Evolutionary conservation across 1,284 basidiomycete species (phyloP), one percentile per base, ranked within the genome.

Genomic region (Phellinidium pouzarii): DNA sequence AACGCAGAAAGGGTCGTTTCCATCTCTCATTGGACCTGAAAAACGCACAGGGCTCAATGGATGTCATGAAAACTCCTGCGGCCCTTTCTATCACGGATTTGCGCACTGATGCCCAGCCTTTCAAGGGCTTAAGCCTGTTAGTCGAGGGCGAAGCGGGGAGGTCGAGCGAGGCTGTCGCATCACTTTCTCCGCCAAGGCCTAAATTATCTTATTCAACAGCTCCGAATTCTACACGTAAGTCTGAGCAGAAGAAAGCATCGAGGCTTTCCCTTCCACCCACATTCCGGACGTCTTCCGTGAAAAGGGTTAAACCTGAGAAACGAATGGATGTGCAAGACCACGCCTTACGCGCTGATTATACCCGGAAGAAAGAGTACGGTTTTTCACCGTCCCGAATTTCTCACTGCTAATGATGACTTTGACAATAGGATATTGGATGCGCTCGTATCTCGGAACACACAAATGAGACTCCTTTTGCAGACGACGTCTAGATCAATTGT

Each of bases 381-480:
- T 23, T 42, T 37, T 2, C 40, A 47, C 43, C 47, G 50, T 23
- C n/a, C 8, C 57, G 27, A 25, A 37, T 36, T 36, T 7, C 38
- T 41, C 31, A 56, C 55, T 29, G 53, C 45, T 59, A 25, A 26
- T 44, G 7, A 34, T 34, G 31, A n/a, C n/a, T n/a, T 9, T 44
- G 6, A 19, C 14, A 43, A 19, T 58, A 87, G 86, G 52, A 66
- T 82, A 17, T 65, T 88, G 27, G 78, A 80, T 44, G 75, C 82
- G 44, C 66, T 76, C 9, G 68, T 69, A 46, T 65, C 71, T 12
- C 80, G 84, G 60, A 89, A 89, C 57, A 71, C 77, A 50, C 72
- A 78, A 48, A 78, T 82, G 45, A 77, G 84, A 36, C 78, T 81
- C 58, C 68, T 85, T 26, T 67, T 87, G 34, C 82, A 86, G 59